Conservation (phyloP, 2,329 filamentous ascomycete species). For the Colletotrichum truncatum region DNA sequence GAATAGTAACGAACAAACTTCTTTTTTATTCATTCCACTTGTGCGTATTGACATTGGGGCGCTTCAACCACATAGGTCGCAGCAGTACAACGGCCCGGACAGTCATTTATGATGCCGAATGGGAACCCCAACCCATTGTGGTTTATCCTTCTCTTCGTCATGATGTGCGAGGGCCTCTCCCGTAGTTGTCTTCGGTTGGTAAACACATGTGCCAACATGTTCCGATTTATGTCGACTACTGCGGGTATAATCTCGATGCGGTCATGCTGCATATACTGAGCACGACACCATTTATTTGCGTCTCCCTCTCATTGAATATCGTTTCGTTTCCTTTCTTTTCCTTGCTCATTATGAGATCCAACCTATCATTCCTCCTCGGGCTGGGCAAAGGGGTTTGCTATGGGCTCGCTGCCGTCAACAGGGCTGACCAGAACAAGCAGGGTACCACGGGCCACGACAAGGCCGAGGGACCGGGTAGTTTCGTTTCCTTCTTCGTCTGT, state of each 20-base stretch:
- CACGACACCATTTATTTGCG: not conserved
- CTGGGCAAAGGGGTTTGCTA: conserved; percentile 90
- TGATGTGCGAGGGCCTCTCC: not conserved
- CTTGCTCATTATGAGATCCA: not conserved
- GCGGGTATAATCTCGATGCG: not conserved
- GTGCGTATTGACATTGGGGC: not conserved
- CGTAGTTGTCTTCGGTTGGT: not conserved
- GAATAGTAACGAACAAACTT: conserved; percentile 3
- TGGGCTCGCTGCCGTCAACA: conserved; percentile 93
- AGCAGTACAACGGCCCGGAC: not conserved
- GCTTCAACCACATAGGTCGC: not conserved
- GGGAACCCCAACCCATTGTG: not conserved
- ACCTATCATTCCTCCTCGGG: conserved; percentile 69
- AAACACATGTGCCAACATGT: not conserved
- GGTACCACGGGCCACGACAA: conserved; percentile 91
- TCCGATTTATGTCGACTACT: not conserved
- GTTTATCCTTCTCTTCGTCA: not conserved
- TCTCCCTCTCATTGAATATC: not conserved
- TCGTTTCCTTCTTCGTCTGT: conserved; percentile 94
- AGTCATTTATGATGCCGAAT: not conserved
- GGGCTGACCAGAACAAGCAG: conserved; percentile 93
- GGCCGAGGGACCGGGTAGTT: conserved; percentile 79
- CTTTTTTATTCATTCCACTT: not conserved
- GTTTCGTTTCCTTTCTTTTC: not conserved
- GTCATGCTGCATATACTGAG: not conserved